These are phyloP conservation scores for Pseudozyma sp. DNA, from an alignment of 1,284 basidiomycete species.

Conservation along the genomic window DNA sequence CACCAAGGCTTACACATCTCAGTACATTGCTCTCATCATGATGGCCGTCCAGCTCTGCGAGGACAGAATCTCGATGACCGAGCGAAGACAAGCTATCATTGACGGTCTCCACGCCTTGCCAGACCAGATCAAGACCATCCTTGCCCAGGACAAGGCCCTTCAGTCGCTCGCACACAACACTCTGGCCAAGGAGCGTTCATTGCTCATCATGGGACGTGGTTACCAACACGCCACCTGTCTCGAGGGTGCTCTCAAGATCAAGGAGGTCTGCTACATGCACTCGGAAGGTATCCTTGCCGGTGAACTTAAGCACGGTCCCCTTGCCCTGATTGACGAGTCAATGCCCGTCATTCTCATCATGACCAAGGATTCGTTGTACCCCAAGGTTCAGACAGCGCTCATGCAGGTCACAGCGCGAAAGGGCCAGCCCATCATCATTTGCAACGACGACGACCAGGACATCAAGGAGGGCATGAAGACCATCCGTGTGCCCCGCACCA, in stretches of 20 bases:
- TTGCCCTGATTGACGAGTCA: constrained; percentile 97
- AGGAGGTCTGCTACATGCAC: constrained; percentile 81
- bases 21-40: constrained; percentile 98
- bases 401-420: constrained; percentile 97
- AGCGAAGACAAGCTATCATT: constrained; percentile 92
- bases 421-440: constrained; percentile 92
- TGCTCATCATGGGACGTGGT: constrained; percentile 97
- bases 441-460: constrained; percentile 90
- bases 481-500: constrained; percentile 81
- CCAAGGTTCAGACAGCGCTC: constrained; percentile 96
- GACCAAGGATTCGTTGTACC: constrained; percentile 98
- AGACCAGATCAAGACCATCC: constrained; percentile 86
- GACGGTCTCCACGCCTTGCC: constrained; percentile 91
- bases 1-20: constrained; percentile 98
- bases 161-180: constrained; percentile 86
- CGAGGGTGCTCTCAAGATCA: constrained; percentile 99
- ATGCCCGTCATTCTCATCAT: constrained; percentile 88
- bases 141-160: constrained; percentile 82
- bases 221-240: constrained; percentile 98
- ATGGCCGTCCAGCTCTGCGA: constrained; percentile 97
- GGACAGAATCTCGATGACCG: constrained; percentile 91
- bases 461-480: constrained; percentile 81
- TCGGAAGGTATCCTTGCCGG: constrained; percentile 84
- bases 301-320: constrained; percentile 97
- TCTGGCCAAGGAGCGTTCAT: constrained; percentile 82